These are phyloP conservation scores for Chaetoceros tenuissimus DNA, from an alignment of 108 stramenopile species.

Conservation along the genomic window DNA sequence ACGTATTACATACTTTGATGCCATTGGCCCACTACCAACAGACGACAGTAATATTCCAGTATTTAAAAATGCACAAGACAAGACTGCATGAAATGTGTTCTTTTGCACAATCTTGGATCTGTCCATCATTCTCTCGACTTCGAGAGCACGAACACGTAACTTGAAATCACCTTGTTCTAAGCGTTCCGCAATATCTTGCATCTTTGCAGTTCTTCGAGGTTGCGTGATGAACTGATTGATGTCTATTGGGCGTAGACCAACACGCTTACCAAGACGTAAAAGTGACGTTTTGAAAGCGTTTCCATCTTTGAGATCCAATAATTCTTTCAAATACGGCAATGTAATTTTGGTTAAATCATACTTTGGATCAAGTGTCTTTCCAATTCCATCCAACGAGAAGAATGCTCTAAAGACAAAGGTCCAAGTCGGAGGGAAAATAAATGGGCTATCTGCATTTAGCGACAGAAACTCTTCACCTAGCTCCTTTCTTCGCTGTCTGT, in stretches of 20 bases:
- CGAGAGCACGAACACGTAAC: slow-evolving; percentile 84
- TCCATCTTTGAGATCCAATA: slow-evolving; percentile 90
- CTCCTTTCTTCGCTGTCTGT: slow-evolving; percentile 53
- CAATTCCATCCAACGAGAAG: slow-evolving; percentile 96
- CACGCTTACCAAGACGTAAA: slow-evolving; percentile 70
- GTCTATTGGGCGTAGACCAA: slow-evolving; percentile 79
- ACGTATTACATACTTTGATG: slow-evolving; percentile 28
- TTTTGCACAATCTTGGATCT: slow-evolving; percentile 74
- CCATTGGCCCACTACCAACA: slow-evolving; percentile 39
- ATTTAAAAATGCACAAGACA: slow-evolving; percentile 65
- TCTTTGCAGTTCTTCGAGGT: slow-evolving; percentile 73
- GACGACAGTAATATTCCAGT: slow-evolving; percentile 45
- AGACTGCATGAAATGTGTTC: slow-evolving; percentile 66
- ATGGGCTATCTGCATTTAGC: slow-evolving; percentile 82
- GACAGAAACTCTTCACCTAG: slow-evolving; percentile 87
- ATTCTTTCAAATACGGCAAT: slow-evolving; percentile 89
- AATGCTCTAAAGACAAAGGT: slow-evolving; percentile 97
- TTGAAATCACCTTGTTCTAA: slow-evolving; percentile 91
- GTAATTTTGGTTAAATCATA: slow-evolving; percentile 92
- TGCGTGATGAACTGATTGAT: slow-evolving; percentile 77
- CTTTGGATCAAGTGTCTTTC: slow-evolving; percentile 88
- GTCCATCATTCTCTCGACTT: slow-evolving; percentile 83
- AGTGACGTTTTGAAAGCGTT: slow-evolving; percentile 78
- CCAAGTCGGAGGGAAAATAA: slow-evolving; percentile 96
- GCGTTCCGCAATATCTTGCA: slow-evolving; percentile 62